These are phyloP conservation scores for Talaromyces amestolkiae DNA, from an alignment of 2,329 filamentous ascomycete species.

Conservation along the genomic window DNA sequence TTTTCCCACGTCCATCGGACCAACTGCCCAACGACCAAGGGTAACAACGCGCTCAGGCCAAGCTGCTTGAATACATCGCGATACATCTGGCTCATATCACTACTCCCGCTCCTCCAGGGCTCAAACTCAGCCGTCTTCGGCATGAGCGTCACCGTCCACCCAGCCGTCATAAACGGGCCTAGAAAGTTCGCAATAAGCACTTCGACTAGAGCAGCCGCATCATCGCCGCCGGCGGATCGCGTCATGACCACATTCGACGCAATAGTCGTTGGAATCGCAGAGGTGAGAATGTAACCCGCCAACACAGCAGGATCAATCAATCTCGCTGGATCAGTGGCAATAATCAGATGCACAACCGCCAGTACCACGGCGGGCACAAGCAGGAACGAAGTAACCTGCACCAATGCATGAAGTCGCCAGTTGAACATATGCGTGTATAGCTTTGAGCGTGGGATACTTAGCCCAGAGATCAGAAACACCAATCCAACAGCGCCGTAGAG, in stretches of 20 bases:
- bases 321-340: slow-evolving; percentile 45
- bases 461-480: slow-evolving; percentile 69
- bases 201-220: slow-evolving; percentile 64
- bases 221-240: slow-evolving; percentile 64
- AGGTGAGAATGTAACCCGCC: slow-evolving; percentile 64
- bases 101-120: slow-evolving; percentile 45
- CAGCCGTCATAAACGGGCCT: slow-evolving; percentile 66
- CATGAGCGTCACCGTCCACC: slow-evolving; percentile 58
- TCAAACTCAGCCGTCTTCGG: slow-evolving; percentile 40
- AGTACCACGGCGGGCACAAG: slow-evolving; percentile 64
- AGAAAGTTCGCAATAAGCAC: slow-evolving; percentile 68
- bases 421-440: slow-evolving; percentile 61
- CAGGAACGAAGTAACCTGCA: slow-evolving; percentile 66
- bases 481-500: slow-evolving; percentile 67
- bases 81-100: slow-evolving; percentile 62
- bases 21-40: slow-evolving; percentile 61
- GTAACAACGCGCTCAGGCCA: slow-evolving; percentile 64
- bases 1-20: slow-evolving; percentile 57
- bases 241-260: slow-evolving; percentile 75
- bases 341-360: slow-evolving; percentile 52
- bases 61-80: slow-evolving; percentile 65
- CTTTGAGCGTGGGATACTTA: slow-evolving; percentile 64
- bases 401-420: slow-evolving; percentile 66
- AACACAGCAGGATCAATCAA: slow-evolving; percentile 63
- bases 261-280: slow-evolving; percentile 70